phyloP scores from a whole-genome alignment of 176 grass and related monocot species.

The Paspalum vaginatum region DNA sequence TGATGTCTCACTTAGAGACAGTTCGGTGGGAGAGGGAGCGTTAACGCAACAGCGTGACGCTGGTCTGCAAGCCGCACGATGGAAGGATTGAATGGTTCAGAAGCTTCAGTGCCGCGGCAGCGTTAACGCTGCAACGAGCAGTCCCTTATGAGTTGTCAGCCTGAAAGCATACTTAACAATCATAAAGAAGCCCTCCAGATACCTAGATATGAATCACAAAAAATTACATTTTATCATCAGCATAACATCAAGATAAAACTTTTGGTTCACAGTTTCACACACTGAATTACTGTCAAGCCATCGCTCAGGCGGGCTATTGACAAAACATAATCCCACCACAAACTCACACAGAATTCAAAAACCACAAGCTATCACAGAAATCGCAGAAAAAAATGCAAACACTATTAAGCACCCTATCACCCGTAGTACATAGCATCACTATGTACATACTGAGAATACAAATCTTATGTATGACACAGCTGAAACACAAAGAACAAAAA shows the following conservation, averaged over 20 bases:
- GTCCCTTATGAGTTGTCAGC: neutral
- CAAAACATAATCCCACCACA: neutral
- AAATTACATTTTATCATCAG: neutral
- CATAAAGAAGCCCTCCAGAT: neutral
- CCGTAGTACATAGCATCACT: neutral
- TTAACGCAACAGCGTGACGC: no score
- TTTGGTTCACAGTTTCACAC: neutral
- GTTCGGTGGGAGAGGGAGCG: no score
- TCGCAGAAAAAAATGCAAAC: neutral
- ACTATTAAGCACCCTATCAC: neutral
- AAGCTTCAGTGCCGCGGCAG: no score
- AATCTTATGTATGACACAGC: neutral
- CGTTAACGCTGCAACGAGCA: no score
- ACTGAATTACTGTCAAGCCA: neutral
- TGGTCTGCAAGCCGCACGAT: no score
- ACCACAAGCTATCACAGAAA: neutral
- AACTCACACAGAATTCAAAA: neutral
- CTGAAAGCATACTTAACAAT: neutral
- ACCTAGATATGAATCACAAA: neutral
- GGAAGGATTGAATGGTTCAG: no score
- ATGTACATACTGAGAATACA: neutral
- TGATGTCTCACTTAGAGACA: neutral
- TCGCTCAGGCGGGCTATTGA: neutral
- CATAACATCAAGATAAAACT: conserved; percentile 6
- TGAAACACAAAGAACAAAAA: neutral